Evolutionary conservation across 1,284 basidiomycete genomes (phyloP), one percentile per base, ranked within the genome.

Genomic region (Cutaneotrichosporon sp.): DNA sequence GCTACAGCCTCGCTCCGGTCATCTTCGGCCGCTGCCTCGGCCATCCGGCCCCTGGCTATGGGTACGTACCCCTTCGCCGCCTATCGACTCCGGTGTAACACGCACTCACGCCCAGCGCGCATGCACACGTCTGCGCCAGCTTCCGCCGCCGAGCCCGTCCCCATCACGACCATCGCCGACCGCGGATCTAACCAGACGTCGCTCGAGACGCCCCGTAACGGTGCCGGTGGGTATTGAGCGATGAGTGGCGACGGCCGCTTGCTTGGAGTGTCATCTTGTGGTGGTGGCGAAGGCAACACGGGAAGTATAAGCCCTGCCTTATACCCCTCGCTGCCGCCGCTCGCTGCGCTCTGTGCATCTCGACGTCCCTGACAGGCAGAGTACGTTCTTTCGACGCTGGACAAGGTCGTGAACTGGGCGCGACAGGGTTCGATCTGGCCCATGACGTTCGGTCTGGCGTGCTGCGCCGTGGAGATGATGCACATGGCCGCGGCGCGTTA

Each of bases 401-500:
- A 99, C 79, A 97, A 97, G 79, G 82, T 98, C 40, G 88, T 87
- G 66, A 98, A 98, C 76, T 98, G 94, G 94, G 93, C 87, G 14
- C 81, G 94, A 55, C 93, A 97, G 77, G 87, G 94, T 53, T 96
- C 90, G 30, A 94, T 97, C 85, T 99, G 96, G 96, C 96, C 96
- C 40, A 96, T 98, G 92, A 97, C 93, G 44, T 97, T 76, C 87
- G 91, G 91, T 77, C 84, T 99, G 51, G 94, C 96, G 4, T 98
- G 94, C 77, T 99, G 94, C 76, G 96, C 94, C 52, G 93, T 99
- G 41, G 94, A 99, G 79, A 94, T 94, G 90, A 94, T 94, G 90
- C 74, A 75, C 68, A 71, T 73, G 88, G 96, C 96, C 50, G 93
- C 94, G 39, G 91, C 96, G 14, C 85, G 96, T 58, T 99, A 98